Evolutionary conservation across 2,329 filamentous ascomycete genomes (phyloP).

Genomic region (Paradendryphiella salina): DNA sequence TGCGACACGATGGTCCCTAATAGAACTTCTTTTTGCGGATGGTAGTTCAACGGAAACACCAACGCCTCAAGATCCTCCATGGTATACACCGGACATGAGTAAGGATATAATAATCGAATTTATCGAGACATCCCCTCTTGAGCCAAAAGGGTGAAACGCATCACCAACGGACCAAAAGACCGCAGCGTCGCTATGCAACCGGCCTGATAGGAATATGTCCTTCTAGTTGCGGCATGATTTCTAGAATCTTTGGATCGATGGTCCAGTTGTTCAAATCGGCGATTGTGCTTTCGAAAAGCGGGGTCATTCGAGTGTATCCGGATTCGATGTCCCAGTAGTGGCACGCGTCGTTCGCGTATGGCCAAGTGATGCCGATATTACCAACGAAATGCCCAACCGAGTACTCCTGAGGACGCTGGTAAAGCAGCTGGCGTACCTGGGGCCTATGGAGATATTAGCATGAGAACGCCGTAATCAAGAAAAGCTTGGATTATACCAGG

Average conservation of each 20-base stretch:
- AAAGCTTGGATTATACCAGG: constrained; percentile 32
- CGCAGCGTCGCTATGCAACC: constrained; percentile 6
- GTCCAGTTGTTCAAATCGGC: constrained; percentile 41
- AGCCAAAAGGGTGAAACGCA: constrained; percentile 7
- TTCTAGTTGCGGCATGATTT: constrained; percentile 40
- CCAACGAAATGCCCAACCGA: constrained; percentile 35
- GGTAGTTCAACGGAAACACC: constrained; percentile 5
- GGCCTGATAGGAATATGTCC: constrained; percentile 34
- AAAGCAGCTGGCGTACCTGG: constrained; percentile 39
- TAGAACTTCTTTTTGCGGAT: background rate
- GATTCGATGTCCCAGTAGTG: constrained; percentile 45
- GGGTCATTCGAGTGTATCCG: constrained; percentile 40
- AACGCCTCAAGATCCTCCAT: constrained; percentile 1
- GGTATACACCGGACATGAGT: background rate
- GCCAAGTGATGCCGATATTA: constrained; percentile 38
- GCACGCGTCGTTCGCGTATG: constrained; percentile 43
- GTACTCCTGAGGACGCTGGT: constrained; percentile 40
- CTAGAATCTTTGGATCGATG: constrained; percentile 41
- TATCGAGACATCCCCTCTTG: background rate
- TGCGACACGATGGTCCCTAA: constrained; percentile 4
- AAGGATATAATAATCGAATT: background rate
- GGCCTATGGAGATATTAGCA: constrained; percentile 34
- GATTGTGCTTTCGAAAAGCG: constrained; percentile 41
- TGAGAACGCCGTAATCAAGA: background rate
- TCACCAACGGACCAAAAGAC: background rate